Evolutionary conservation across 257 asterid genomes (phyloP).

Genomic region (Knoxia roxburghii): DNA sequence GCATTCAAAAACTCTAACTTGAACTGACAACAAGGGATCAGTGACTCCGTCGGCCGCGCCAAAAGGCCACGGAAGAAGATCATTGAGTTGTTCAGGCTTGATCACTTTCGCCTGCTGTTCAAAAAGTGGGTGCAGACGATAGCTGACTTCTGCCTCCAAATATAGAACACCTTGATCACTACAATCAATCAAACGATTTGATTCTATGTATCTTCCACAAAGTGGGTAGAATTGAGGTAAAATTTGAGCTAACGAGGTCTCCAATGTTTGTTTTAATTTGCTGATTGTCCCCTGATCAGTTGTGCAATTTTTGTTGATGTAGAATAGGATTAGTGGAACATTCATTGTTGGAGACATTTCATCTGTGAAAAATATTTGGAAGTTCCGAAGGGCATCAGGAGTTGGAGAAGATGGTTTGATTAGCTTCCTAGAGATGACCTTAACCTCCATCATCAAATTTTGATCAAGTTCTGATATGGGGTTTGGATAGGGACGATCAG

Average conservation of each 20-base stretch:
- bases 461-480: too few species aligned
- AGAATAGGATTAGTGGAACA: too few species aligned
- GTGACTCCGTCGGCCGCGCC: not conserved
- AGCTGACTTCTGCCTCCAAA: constrained; percentile 11
- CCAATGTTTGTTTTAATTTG: not conserved
- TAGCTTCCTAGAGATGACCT: too few species aligned
- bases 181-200: constrained; percentile 10
- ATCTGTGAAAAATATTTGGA: too few species aligned
- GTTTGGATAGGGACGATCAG: too few species aligned
- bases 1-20: constrained; percentile 20
- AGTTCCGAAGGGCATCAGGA: too few species aligned
- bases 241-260: constrained; percentile 3
- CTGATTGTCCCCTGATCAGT: too few species aligned
- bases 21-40: constrained; percentile 11
- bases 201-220: constrained; percentile 14
- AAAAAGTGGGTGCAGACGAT: not conserved
- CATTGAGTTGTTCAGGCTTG: not conserved
- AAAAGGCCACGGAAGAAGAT: constrained; percentile 17
- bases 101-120: not conserved
- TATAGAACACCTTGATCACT: constrained; percentile 17
- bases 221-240: constrained; percentile 25
- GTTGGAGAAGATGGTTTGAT: too few species aligned
- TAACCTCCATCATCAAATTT: too few species aligned
- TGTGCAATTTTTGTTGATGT: too few species aligned
- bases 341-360: too few species aligned